phyloP scores from a whole-genome alignment of 225 moss, liverwort and hornwort species.

The Anthoceros angustus region DNA sequence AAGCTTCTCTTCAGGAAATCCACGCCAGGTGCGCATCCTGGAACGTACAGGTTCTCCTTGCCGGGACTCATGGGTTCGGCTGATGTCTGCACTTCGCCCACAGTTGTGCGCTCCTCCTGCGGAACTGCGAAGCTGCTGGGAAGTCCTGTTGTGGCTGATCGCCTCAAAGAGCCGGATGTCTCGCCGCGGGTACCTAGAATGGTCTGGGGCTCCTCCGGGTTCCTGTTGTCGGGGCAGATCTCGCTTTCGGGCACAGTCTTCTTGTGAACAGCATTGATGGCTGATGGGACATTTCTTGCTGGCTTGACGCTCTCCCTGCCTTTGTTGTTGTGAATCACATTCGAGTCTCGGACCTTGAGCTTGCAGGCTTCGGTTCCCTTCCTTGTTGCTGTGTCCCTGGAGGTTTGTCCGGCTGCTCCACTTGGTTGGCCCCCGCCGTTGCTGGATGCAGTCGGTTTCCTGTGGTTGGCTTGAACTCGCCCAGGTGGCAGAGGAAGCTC shows the following conservation, averaged over 20 bases:
- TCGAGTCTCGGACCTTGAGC: background rate
- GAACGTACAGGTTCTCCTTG: background rate
- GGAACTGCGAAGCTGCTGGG: too few relatives aligned
- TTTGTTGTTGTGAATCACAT: background rate
- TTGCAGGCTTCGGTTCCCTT: background rate
- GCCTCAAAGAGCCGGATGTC: background rate
- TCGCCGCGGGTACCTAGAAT: background rate
- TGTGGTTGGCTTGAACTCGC: background rate
- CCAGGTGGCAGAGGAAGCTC: conserved; percentile 2
- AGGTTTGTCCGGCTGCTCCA: background rate
- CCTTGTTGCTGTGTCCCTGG: background rate
- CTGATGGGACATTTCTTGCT: background rate
- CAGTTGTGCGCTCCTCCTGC: too few relatives aligned
- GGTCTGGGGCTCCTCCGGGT: background rate
- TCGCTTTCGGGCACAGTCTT: background rate
- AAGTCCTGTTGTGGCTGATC: too few relatives aligned
- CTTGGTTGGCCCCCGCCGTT: background rate
- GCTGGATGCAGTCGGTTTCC: background rate
- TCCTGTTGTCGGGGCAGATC: background rate
- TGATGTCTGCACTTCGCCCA: too few relatives aligned
- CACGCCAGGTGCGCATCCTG: background rate
- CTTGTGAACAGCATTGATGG: background rate
- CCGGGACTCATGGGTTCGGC: background rate
- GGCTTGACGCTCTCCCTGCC: background rate
- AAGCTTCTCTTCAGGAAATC: background rate